Conservation (phyloP, 257 asterid species). For the Knoxia roxburghii region DNA sequence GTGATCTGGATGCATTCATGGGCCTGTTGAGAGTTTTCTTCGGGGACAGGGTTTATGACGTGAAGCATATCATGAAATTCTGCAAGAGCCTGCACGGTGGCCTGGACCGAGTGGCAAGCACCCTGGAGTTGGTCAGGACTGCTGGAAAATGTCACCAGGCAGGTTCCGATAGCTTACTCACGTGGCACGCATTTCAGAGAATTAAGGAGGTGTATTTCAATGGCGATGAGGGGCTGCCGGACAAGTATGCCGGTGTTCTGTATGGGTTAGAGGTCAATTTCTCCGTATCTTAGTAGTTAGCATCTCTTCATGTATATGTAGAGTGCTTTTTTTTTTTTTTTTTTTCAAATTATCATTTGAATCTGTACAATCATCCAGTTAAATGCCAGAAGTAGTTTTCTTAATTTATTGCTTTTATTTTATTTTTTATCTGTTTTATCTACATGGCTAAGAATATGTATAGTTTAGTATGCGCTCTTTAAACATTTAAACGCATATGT, state of each 20-base stretch:
- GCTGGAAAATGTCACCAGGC: conserved; percentile 82
- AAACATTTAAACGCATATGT: not conserved
- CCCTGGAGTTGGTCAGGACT: conserved; percentile 45
- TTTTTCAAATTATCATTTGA: conserved; percentile 17
- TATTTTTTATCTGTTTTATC: not conserved
- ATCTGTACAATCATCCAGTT: conserved; percentile 36
- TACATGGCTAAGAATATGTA: not conserved
- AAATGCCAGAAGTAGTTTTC: conserved; percentile 21
- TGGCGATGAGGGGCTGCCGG: conserved; percentile 32
- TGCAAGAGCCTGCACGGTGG: conserved; percentile 70
- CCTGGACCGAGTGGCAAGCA: conserved; percentile 54
- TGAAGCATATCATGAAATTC: conserved; percentile 64
- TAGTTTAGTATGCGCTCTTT: not conserved
- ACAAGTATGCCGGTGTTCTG: conserved; percentile 63
- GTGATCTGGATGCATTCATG: conserved; percentile 39
- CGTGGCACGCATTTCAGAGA: conserved; percentile 64
- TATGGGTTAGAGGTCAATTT: conserved; percentile 66
- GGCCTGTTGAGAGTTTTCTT: conserved; percentile 47
- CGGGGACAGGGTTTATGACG: conserved; percentile 65
- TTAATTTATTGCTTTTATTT: not conserved
- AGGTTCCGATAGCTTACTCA: conserved; percentile 80
- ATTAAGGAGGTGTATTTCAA: conserved; percentile 47
- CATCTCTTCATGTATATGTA: conserved; percentile 29
- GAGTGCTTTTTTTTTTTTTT: conserved; percentile 21
- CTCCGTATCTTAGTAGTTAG: conserved; percentile 9